A percentile compares a stretch with the other conserved stretches of the same genome.
phyloP scores from a whole-genome alignment of 2,329 filamentous ascomycete genomes.

The Aspergillus thermomutatus region DNA sequence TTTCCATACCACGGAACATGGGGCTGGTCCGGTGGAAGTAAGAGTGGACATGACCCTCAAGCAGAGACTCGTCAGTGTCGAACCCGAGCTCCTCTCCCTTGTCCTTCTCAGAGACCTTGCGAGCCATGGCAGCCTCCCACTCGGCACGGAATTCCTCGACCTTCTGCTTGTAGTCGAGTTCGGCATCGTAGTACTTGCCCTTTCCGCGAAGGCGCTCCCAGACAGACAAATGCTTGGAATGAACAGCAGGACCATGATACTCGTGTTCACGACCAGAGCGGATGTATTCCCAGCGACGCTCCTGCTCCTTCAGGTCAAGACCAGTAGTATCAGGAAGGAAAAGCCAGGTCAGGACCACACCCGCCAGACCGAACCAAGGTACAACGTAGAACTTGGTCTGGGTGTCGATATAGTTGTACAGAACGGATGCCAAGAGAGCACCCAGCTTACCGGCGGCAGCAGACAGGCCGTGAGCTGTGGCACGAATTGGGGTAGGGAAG shows the following conservation, averaged over 20 bases:
- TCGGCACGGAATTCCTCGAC: conserved; percentile 74
- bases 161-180: conserved; percentile 77
- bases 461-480: conserved; percentile 91
- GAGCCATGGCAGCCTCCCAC: conserved; percentile 49
- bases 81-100: conserved; percentile 26
- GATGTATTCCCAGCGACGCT: conserved; percentile 88
- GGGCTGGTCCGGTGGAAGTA: conserved; percentile 54
- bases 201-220: conserved; percentile 81
- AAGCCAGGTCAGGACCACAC: conserved; percentile 75
- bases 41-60: conserved; percentile 48
- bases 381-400: conserved; percentile 87
- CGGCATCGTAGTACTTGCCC: conserved; percentile 78
- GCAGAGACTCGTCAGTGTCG: conserved; percentile 46
- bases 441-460: conserved; percentile 86
- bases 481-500: conserved; percentile 91
- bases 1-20: conserved; percentile 40
- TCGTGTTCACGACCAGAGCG: conserved; percentile 71
- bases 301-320: conserved; percentile 94
- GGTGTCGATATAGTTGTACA: conserved; percentile 92
- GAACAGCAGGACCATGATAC: conserved; percentile 90
- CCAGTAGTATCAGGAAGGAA: conserved; percentile 97
- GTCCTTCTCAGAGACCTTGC: conserved; percentile 50
- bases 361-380: conserved; percentile 89
- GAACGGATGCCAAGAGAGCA: conserved; percentile 77
- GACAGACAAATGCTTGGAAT: conserved; percentile 79